phyloP scores from a whole-genome alignment of 2,329 filamentous ascomycete genomes.

The Xylariales sp. region DNA sequence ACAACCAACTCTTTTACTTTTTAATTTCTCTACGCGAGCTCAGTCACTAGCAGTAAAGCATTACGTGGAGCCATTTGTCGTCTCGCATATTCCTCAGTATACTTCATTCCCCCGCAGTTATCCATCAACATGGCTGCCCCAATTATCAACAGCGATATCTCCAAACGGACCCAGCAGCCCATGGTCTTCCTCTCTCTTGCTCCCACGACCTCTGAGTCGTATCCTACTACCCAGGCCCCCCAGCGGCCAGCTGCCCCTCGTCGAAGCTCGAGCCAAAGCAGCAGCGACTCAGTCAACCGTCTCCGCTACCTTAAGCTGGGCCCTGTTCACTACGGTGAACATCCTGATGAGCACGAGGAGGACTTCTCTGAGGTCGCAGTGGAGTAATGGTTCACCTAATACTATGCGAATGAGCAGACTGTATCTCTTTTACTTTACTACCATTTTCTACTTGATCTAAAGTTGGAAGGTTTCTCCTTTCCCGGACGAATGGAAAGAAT shows the following conservation, averaged over 20 bases:
- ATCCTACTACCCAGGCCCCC: constrained; percentile 35
- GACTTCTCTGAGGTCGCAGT: constrained; percentile 50
- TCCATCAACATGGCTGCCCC: constrained; percentile 10
- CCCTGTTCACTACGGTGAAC: constrained; percentile 60
- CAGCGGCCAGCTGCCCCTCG: constrained; percentile 23
- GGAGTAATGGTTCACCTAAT: too few relatives aligned
- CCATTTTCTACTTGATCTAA: too few relatives aligned
- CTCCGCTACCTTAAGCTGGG: constrained; percentile 59
- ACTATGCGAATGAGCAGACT: too few relatives aligned
- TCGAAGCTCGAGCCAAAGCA: constrained; percentile 53
- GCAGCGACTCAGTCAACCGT: constrained; percentile 30
- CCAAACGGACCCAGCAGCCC: constrained; percentile 22
- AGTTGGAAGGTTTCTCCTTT: too few relatives aligned
- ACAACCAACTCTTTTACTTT: too few relatives aligned
- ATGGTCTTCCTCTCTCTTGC: constrained; percentile 52
- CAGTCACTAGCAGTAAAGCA: too few relatives aligned
- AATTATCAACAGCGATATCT: constrained; percentile 15
- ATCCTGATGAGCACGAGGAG: constrained; percentile 49
- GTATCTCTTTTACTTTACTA: too few relatives aligned
- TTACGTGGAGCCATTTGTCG: too few relatives aligned
- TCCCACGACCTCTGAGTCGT: constrained; percentile 53
- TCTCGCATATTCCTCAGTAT: too few relatives aligned
- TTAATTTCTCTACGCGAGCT: too few relatives aligned
- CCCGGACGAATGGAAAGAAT: too few relatives aligned
- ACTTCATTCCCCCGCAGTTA: too few relatives aligned